A percentile compares a stretch with the other conserved stretches of the same genome.
Evolutionary conservation across 1,139 yeast genomes (phyloP).

Genomic region (Pichia sp.): DNA sequence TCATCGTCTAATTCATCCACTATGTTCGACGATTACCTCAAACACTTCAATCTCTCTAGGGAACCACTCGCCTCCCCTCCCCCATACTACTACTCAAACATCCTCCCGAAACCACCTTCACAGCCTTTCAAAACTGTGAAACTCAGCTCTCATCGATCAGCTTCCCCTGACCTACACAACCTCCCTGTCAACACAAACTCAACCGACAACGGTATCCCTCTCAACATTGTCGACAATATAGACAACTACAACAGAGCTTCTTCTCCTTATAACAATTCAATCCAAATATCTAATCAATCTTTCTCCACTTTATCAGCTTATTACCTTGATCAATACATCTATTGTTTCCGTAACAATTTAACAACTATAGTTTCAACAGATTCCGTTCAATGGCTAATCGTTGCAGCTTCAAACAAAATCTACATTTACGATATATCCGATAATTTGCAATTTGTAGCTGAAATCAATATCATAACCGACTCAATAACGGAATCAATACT

Average conservation of each 20-base stretch:
- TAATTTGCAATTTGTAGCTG: conserved; percentile 5
- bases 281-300: neutral
- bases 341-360: conserved; percentile 6
- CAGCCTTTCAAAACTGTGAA: too few species aligned
- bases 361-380: conserved; percentile 34
- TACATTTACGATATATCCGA: conserved; percentile 12
- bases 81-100: too few species aligned
- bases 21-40: too few species aligned
- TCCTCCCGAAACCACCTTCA: too few species aligned
- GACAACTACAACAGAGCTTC: conserved; percentile 10
- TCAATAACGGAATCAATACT: neutral
- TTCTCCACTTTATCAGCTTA: neutral
- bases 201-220: conserved; percentile 18
- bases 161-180: too few species aligned
- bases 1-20: too few species aligned
- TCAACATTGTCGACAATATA: conserved; percentile 27
- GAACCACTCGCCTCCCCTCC: too few species aligned
- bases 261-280: neutral
- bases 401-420: conserved; percentile 13
- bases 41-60: too few species aligned
- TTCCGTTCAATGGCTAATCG: conserved; percentile 15
- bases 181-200: neutral
- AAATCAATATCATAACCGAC: neutral
- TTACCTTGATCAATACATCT: neutral
- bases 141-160: too few species aligned